These are phyloP conservation scores for Aspergillus panamensis DNA, from an alignment of 495 filamentous ascomycete genomes.

Conservation along the genomic window DNA sequence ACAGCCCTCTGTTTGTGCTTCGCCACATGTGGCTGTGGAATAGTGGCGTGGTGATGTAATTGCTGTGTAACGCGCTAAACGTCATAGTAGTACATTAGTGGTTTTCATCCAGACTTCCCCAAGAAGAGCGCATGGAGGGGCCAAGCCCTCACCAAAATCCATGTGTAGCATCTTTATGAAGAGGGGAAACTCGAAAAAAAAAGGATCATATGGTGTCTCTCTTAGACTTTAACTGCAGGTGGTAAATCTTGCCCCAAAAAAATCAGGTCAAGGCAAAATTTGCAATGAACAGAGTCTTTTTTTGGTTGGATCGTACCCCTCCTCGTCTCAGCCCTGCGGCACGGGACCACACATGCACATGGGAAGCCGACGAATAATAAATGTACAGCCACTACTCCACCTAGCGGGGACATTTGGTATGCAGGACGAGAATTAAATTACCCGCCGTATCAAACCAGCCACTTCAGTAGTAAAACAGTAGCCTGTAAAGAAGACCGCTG, in stretches of 20 bases:
- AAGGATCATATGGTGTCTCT: too few species aligned
- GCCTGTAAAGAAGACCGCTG: neutral
- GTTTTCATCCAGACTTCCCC: neutral
- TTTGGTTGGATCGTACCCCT: neutral
- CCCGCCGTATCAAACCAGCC: neutral
- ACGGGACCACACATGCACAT: slow-evolving; percentile 1
- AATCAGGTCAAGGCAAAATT: neutral
- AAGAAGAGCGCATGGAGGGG: neutral
- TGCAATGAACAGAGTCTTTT: neutral
- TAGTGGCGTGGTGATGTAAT: slow-evolving; percentile 1
- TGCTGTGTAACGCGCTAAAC: neutral
- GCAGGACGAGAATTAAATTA: neutral
- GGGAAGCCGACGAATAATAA: neutral
- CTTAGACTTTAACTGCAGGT: neutral
- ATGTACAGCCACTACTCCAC: slow-evolving; percentile 2
- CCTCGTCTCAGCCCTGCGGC: slow-evolving; percentile 13
- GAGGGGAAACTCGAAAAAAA: too few species aligned
- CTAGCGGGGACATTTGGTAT: neutral
- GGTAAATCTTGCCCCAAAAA: neutral
- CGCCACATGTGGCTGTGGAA: slow-evolving; percentile 1
- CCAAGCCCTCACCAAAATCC: neutral
- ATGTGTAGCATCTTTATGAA: neutral
- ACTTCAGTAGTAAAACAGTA: slow-evolving; percentile 4
- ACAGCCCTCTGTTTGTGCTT: neutral
- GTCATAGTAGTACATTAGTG: slow-evolving; percentile 6